Base-by-base conservation (phyloP, 305 asterid genomes). In the Rubia peregrina region DNA sequence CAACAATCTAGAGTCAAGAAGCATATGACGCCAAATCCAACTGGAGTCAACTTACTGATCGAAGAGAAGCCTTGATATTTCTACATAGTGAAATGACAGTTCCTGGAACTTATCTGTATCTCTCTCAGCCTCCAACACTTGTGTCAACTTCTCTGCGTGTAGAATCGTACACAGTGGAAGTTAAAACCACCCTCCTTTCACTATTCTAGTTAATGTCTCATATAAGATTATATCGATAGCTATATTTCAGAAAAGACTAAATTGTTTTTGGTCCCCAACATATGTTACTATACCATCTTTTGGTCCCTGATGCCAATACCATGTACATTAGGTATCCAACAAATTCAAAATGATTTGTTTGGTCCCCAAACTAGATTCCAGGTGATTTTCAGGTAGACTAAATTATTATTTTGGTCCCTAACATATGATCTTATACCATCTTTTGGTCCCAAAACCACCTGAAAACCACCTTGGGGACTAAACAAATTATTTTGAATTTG, bases 51-150 rank as follows among this genome's bases (percentile, higher is more conserved):
- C 96, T 86, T 83, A 88, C 97, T 88, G 89, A 79, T 93, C 94
- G 80, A 90, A 93, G 44, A 93, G 95, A 74, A 90, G 95, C 85
- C 96, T 84, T 63, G 98, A 87, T 80, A 93, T 88, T 84, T 93
- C 97, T 56, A 93, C 96, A 71, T 93, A 93, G 74, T 93, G 97
- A 83, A 90, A 93, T 77, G 97, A 97, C 80, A 93, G 81, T 40
- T 89, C 87, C 85, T 93, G 95, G 79, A 89, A 90, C 80, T 83
- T 86, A 73, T 90, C 92, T 72, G 96, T 78, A 78, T 89, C 96
- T 44, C 98, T 86, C 76, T 93, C 97, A 42, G 96, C 88, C 81
- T 93, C 98, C 81, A 93, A 74, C 74, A 90, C 90, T 77, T 82
- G 86, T 65, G 95, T 68, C 81, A 93, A 83, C 66, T 87, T 89